Base-by-base conservation (phyloP, 306 rosid genomes). In the Cicer cuneatum region DNA sequence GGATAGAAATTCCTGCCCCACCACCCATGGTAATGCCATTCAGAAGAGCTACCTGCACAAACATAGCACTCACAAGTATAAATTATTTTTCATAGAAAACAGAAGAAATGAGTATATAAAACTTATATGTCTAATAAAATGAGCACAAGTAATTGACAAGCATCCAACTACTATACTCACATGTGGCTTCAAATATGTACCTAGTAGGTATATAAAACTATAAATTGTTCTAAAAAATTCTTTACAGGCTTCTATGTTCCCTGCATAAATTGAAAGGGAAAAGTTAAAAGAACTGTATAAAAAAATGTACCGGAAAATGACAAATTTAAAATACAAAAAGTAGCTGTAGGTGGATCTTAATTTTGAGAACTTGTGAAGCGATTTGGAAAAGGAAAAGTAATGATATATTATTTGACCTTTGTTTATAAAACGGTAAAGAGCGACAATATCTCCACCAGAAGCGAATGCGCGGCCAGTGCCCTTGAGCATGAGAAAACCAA, bases 11-110 rank as follows among this genome's bases (percentile, higher is more conserved):
- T 73, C 96, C 97, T 65, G 92, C 96, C 38, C 98, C 98, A 59
- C 98, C 98, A 78, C 99, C 97, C 99, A 94, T 90, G 65, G 96
- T 92, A 73, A 94, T 78, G 48, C 99, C 97, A 85, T 94, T 86
- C 66, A 94, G 82, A 82, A 92, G 87, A 58, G 99, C 93, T 75
- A 90, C 95, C 97, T 92, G 86, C 82, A 57, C 9, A 56, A 56
- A 56, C 38, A 56, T 21, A 56, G 11, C n/a, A 56, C 39, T 56
- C 45, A 35, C 18, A 24, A 33, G 16, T 68, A 37, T 18, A 45
- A 74, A 65, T 70, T 33, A 62, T 18, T 16, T 13, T 66, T 74
- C 68, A 52, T 54, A 70, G 41, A 19, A 64, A 78, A 61, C 73
- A 16, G 66, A 19, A n/a, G 35, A 51, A n/a, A 69, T 13, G 45